Conservation (phyloP, 495 filamentous ascomycete genomes). For the Xylaria palmicola region DNA sequence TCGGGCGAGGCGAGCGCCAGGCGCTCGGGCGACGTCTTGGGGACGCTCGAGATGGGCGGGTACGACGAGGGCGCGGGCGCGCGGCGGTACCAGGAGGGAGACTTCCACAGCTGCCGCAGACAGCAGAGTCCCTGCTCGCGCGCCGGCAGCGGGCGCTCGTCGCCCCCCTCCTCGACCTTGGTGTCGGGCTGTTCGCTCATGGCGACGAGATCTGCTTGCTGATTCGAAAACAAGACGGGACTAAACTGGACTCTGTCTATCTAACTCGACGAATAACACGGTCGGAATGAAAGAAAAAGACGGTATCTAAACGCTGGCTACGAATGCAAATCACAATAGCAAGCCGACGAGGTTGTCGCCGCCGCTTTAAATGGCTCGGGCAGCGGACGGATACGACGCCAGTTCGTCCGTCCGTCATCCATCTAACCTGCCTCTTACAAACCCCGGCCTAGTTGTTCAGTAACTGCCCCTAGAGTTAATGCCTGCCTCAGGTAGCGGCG, state of each 20-base stretch:
- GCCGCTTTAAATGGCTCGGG: background rate
- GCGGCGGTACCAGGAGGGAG: conserved; percentile 7
- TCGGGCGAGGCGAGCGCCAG: conserved; percentile 24
- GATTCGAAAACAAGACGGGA: background rate
- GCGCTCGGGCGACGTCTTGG: conserved; percentile 26
- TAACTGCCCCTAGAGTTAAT: too few species aligned
- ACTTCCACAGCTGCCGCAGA: conserved; percentile 17
- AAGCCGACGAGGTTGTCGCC: background rate
- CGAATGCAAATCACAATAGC: background rate
- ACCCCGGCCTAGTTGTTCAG: too few species aligned
- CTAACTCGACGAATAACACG: too few species aligned
- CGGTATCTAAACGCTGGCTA: background rate
- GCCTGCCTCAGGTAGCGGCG: background rate
- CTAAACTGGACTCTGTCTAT: too few species aligned
- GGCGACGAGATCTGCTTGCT: background rate
- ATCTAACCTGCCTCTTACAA: too few species aligned
- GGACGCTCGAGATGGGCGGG: conserved; percentile 22
- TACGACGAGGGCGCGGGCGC: background rate
- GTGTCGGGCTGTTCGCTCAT: conserved; percentile 15
- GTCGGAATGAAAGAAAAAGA: background rate
- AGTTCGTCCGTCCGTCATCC: conserved; percentile 5
- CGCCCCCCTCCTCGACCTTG: conserved; percentile 17
- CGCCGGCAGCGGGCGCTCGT: background rate
- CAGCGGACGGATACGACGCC: background rate
- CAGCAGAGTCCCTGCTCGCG: conserved; percentile 16